Evolutionary conservation across 1,284 basidiomycete genomes (phyloP), one percentile per base, ranked within the genome.

Genomic region (Heliocybe sulcata): DNA sequence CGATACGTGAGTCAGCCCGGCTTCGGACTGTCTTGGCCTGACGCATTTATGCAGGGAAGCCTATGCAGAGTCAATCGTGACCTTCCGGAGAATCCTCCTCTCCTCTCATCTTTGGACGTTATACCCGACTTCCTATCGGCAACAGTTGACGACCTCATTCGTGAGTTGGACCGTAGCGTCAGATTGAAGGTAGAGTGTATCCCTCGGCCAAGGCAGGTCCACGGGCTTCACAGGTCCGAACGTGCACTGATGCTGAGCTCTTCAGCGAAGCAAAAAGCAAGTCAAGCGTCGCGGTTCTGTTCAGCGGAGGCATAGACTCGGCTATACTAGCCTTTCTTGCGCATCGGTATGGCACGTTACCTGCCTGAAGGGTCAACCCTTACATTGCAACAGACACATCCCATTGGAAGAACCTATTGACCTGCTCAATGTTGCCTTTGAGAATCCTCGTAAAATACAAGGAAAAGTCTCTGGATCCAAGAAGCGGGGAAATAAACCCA

Each of bases 221-320:
- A 35, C 33, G 9, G 59, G 75, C 66, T 6, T 27, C 22, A 45
- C n/a, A n/a, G n/a, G n/a, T n/a, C n/a, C n/a, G n/a, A 33, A 49
- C 53, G 29, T 35, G 50, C 9, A 42, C 26, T 31, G 45, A 31
- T 20, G 16, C 20, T 33, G 23, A 55, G 49, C 16, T 45, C 10
- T 29, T 33, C 54, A 67, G 65, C 4, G 58, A 55, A 25, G 38
- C 54, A 3, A 55, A 62, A 53, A 72, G 72, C 2, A 65, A 74
- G 49, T 79, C 90, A 0, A 80, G 85, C 55, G 76, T 97, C 0
- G 94, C 90, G 2, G 76, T 99, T 6, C 77, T 99, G 3, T 99
- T 99, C 69, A 98, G 94, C 20, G 96, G 96, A 23, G 96, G 96
- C 0, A 90, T 99, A 31, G 96, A 99, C 66, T 98, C 89, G 16